These are phyloP conservation scores for Pseudonectria buxi DNA, from an alignment of 2,329 filamentous ascomycete species.

Conservation along the genomic window DNA sequence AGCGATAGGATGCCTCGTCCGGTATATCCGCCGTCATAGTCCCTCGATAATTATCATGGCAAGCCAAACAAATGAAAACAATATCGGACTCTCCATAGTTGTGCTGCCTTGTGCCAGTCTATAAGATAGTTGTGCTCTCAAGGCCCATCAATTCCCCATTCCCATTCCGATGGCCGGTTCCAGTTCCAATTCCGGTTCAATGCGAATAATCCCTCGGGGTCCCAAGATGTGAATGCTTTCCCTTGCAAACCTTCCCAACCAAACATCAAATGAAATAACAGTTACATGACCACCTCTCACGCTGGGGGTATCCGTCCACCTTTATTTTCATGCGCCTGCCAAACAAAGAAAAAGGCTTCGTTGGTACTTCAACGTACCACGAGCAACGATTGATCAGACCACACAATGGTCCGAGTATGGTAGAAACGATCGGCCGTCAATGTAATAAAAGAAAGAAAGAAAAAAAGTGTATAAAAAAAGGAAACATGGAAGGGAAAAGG, in stretches of 20 bases:
- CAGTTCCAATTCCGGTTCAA: constrained; percentile 18
- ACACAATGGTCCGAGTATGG: constrained; percentile 7
- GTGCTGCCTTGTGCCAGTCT: constrained; percentile 21
- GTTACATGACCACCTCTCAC: constrained; percentile 19
- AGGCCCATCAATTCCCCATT: no score
- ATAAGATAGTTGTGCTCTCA: constrained; percentile 13
- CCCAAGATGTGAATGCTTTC: constrained; percentile 22
- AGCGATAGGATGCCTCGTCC: no score
- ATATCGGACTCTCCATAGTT: constrained; percentile 17
- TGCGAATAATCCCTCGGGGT: constrained; percentile 16
- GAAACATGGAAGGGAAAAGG: background rate
- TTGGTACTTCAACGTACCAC: constrained; percentile 13
- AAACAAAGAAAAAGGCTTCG: constrained; percentile 15
- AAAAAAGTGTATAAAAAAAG: constrained; percentile 3
- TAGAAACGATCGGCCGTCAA: constrained; percentile 10
- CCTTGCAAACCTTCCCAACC: constrained; percentile 14
- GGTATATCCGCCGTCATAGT: no score
- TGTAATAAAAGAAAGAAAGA: constrained; percentile 13
- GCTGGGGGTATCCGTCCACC: constrained; percentile 26
- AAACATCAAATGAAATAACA: constrained; percentile 11
- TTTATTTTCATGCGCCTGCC: constrained; percentile 26
- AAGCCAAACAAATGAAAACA: constrained; percentile 3
- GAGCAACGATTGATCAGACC: constrained; percentile 13
- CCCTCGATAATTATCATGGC: no score
- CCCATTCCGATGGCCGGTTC: no score